Evolutionary conservation across 192 early-diverging fungal genomes (phyloP).

Genomic region (Podila minutissima): DNA sequence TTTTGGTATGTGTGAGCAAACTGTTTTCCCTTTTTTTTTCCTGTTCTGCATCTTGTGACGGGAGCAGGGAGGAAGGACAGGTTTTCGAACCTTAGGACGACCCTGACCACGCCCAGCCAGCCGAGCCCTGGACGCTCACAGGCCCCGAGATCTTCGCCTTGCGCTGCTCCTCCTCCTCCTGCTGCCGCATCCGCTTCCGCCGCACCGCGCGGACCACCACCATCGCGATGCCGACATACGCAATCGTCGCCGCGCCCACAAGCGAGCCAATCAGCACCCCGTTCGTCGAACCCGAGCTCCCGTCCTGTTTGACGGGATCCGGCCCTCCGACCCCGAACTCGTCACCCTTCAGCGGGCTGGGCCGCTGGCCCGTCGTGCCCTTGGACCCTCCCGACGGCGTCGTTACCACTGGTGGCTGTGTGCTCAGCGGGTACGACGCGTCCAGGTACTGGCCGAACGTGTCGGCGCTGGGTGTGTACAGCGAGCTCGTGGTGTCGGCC

Average conservation of each 20-base stretch:
- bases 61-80: too few species aligned
- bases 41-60: too few species aligned
- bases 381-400: neutral
- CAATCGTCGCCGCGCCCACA: conserved; percentile 24
- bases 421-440: conserved; percentile 12
- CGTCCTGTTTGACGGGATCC: neutral
- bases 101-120: conserved; percentile 35
- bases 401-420: conserved; percentile 5
- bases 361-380: neutral
- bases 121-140: conserved; percentile 2
- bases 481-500: neutral
- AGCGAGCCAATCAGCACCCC: conserved; percentile 27
- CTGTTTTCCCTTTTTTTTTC: too few species aligned
- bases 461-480: conserved; percentile 5
- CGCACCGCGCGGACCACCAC: conserved; percentile 14
- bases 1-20: too few species aligned
- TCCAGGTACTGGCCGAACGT: conserved; percentile 43
- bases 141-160: conserved; percentile 2
- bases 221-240: conserved; percentile 38
- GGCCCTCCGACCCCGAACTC: neutral
- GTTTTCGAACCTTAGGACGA: too few species aligned
- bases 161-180: conserved; percentile 6
- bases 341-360: conserved; percentile 3
- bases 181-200: neutral
- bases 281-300: conserved; percentile 7